Evolutionary conservation across 163 green algal species (phyloP).

Genomic region (Chloroidium sp.): DNA sequence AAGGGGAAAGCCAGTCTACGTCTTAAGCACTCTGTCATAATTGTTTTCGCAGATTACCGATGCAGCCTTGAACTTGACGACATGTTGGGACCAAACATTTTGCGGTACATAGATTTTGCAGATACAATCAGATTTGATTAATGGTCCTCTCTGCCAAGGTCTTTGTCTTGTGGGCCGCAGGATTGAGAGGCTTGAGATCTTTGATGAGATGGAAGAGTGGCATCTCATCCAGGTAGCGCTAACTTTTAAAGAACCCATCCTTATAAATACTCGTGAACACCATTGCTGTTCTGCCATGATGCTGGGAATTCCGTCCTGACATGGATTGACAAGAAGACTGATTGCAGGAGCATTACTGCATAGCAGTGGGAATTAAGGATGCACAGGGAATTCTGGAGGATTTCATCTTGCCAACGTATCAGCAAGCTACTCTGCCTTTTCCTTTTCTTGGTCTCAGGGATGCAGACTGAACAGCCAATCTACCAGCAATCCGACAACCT

Average conservation of each 20-base stretch:
- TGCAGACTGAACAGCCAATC: no score
- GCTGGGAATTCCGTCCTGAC: no score
- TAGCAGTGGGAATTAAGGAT: conserved; percentile 69
- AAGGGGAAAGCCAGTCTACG: no score
- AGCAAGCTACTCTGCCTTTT: no score
- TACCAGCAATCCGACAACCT: no score
- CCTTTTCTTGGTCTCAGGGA: no score
- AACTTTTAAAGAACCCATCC: not conserved
- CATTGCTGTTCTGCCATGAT: no score
- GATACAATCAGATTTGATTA: conserved; percentile 21
- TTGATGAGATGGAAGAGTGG: conserved; percentile 98
- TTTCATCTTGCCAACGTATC: conserved; percentile 2
- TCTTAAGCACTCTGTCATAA: no score
- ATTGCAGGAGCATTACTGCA: conserved; percentile 76
- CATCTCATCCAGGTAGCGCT: conserved; percentile 63
- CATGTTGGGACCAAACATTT: not conserved
- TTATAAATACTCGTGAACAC: no score
- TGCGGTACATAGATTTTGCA: conserved; percentile 35
- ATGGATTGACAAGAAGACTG: no score
- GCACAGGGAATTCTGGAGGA: conserved; percentile 9
- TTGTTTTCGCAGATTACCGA: no score
- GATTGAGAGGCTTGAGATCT: conserved; percentile 81
- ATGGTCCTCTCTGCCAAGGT: not conserved
- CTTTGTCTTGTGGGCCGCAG: conserved; percentile 6
- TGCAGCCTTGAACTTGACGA: no score